phyloP scores from a whole-genome alignment of 306 rosid species.

The Fragaria nilgerrensis region DNA sequence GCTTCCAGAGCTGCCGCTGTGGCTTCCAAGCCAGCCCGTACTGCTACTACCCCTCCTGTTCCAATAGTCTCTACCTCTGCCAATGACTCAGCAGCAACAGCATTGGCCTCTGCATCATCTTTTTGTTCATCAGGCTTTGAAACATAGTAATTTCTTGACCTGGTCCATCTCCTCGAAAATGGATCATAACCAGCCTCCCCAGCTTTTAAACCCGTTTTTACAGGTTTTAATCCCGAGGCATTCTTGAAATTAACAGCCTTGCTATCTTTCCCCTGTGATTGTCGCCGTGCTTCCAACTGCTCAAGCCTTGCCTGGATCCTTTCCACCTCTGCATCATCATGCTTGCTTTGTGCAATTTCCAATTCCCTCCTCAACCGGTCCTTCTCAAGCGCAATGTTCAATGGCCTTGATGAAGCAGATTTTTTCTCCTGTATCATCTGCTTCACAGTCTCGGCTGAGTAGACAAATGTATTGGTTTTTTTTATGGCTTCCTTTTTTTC shows the following conservation, averaged over 20 bases:
- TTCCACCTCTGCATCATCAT: constrained; percentile 57
- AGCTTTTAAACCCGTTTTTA: constrained; percentile 54
- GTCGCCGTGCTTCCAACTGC: constrained; percentile 69
- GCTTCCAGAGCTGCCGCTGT: constrained; percentile 87
- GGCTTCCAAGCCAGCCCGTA: constrained; percentile 63
- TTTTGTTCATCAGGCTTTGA: constrained; percentile 50
- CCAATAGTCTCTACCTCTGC: constrained; percentile 34
- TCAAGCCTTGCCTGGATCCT: constrained; percentile 63
- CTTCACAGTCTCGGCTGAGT: constrained; percentile 90
- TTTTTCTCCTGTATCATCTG: constrained; percentile 92
- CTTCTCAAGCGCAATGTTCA: constrained; percentile 93
- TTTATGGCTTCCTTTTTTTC: constrained; percentile 67
- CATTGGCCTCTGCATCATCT: constrained; percentile 41
- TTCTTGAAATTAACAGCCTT: constrained; percentile 92
- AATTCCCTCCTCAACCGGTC: constrained; percentile 70
- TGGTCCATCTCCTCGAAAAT: constrained; percentile 98
- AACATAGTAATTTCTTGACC: constrained; percentile 86
- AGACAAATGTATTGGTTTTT: constrained; percentile 65
- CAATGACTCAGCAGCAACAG: constrained; percentile 21
- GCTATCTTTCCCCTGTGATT: constrained; percentile 51
- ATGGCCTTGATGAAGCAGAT: constrained; percentile 70
- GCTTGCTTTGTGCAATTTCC: constrained; percentile 63
- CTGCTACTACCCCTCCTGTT: constrained; percentile 18
- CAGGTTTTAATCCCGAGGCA: constrained; percentile 72
- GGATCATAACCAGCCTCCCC: constrained; percentile 99